Evolutionary conservation across 78 protist genomes (phyloP), one percentile per base, ranked within the genome.

Genomic region (Guillardia theta): DNA sequence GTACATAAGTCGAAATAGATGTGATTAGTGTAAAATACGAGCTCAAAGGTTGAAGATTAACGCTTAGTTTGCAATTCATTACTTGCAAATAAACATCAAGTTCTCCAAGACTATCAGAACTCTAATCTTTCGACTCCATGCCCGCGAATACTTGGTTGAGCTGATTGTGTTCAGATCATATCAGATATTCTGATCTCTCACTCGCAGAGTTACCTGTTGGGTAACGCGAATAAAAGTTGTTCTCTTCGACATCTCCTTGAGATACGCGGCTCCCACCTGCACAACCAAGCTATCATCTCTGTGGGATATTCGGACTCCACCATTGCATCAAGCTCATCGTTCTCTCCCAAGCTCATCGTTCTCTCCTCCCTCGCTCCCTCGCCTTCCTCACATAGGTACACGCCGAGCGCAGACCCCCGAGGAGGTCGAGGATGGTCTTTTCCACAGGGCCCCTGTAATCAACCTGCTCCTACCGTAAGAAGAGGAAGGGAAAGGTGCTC

Each of bases 141-240:
- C n/a, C n/a, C n/a, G 27, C 2, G 70, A 1, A 58, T 30, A 58
- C 70, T 30, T 58, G 70, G 70, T 58, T 58, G 70, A 58, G 70
- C 70, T n/a, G n/a, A n/a, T n/a, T 53, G 33, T 53, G 18, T 53
- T 53, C 62, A 53, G 62, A 21, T 53, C 62, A 21, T 53, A 18
- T 53, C 62, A 53, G 87, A 95, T 22, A 95, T 64, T n/a, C n/a
- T n/a, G n/a, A n/a, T n/a, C n/a, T n/a, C n/a, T n/a, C n/a, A n/a
- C n/a, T n/a, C n/a, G n/a, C 46, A 4, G 39, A 93, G 92, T 95
- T 58, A 95, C 53, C 92, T 95, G 96, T 93, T 95, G 96, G 33
- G 96, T 92, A 30, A 93, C 95, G 33, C 95, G 93, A 50, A 95
- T 93, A 37, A 95, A 95, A 21, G 96, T 95, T 18, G 96, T 95